phyloP scores from a whole-genome alignment of 139 green algal species.

The Chlamydomonas sp. region DNA sequence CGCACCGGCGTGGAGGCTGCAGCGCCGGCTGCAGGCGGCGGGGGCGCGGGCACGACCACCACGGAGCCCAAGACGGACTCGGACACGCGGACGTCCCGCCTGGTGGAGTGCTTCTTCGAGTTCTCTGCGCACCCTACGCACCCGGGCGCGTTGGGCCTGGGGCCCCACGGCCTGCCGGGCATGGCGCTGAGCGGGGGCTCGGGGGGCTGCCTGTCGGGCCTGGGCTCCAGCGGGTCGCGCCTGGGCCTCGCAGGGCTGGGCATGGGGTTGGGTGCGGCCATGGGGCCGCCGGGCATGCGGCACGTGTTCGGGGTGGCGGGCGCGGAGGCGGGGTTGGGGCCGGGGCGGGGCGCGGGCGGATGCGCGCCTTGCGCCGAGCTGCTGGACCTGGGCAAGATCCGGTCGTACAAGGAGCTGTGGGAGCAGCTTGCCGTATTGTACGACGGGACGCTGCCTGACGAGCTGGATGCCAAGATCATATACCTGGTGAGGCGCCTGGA shows the following conservation, averaged over 20 bases:
- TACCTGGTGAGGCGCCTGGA: conserved; percentile 31
- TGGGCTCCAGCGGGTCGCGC: conserved; percentile 10
- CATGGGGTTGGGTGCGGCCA: background rate
- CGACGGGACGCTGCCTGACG: conserved; percentile 22
- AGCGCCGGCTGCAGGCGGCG: background rate
- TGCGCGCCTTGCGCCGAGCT: background rate
- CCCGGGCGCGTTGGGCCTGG: background rate
- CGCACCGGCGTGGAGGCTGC: background rate
- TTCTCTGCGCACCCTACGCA: background rate
- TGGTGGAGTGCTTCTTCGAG: conserved; percentile 35
- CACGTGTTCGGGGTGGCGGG: background rate
- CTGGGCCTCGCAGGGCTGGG: background rate
- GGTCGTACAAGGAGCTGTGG: conserved; percentile 49
- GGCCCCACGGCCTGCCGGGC: no score
- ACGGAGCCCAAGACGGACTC: conserved; percentile 40
- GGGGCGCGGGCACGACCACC: background rate
- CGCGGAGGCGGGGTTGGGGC: background rate
- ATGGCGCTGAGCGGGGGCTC: background rate
- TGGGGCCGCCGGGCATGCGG: background rate
- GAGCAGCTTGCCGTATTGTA: conserved; percentile 31
- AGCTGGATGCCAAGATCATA: conserved; percentile 48
- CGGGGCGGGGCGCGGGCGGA: background rate
- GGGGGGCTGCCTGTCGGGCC: conserved; percentile 12
- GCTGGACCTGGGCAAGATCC: conserved; percentile 26
- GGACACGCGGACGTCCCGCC: conserved; percentile 12